Evolutionary conservation across 768 basidiomycete species (phyloP), one percentile per base, ranked within the genome.

Genomic region (Pleurotus tuoliensis): DNA sequence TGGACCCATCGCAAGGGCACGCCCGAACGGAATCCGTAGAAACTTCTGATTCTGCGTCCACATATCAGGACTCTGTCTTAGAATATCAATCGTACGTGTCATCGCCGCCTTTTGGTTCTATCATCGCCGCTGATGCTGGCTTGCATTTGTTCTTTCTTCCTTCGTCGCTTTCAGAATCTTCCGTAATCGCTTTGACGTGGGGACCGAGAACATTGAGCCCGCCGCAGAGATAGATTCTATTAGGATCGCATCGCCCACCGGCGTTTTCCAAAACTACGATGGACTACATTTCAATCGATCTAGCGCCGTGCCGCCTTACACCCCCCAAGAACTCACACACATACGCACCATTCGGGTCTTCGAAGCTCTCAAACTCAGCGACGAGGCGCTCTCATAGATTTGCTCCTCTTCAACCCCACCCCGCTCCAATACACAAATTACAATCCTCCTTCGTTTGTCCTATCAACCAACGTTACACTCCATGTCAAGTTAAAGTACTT

Each of bases 271-370:
- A 25, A 60, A 59, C 22, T 44, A 61, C 16, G 60, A 61, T 45
- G 58, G 61, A 34, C 51, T 57, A 4, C 53, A 60, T 1, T 49
- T 55, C 9, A 59, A 60, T 37, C 58, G 58, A 34, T 52, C 59
- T 13, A 59, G 37, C 16, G 30, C 48, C 13, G 58, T 59, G 4
- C 67, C 66, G 41, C 67, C 65, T 7, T 68, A 68, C 45, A 64
- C 65, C 7, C 57, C 58, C 16, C 55, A 61, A 12, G 67, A 67
- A 48, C 55, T 64, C 24, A 65, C 64, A 12, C 66, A 66, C 55
- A 62, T 67, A n/a, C 58, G 67, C 39, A 64, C 63, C 1, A 67
- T 66, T 48, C 64, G 61, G 20, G 66, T 68, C 9, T 67, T 60
- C 43, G 66, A 68, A 53, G 66, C 62, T 13, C 60, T 66, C 18